Percentiles rank a stretch among this genome's conserved stretches.
phyloP scores from a whole-genome alignment of 208 protist species.

The Trypanosoma vivax region DNA sequence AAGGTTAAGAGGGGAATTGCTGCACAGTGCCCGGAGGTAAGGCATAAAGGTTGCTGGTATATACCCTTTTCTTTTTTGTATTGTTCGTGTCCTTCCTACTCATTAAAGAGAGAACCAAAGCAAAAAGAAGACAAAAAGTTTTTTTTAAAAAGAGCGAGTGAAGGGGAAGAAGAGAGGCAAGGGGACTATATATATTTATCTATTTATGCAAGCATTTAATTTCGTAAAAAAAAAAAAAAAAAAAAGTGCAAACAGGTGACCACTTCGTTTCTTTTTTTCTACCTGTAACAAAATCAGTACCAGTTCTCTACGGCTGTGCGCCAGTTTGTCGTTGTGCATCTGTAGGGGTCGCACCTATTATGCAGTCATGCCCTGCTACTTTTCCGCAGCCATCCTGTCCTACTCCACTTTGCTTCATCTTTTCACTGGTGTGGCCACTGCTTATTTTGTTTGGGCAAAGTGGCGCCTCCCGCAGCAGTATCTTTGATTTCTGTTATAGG shows the following conservation, averaged over 20 bases:
- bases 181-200: slow-evolving; percentile 11
- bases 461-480: no score
- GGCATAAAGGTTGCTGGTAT: no score
- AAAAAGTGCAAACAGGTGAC: background rate
- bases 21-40: no score
- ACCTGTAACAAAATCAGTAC: background rate
- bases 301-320: background rate
- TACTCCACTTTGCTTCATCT: slow-evolving; percentile 16
- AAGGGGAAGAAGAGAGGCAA: background rate
- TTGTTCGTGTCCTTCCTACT: no score
- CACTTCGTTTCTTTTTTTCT: slow-evolving; percentile 13
- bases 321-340: slow-evolving; percentile 7
- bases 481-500: no score
- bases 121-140: background rate
- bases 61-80: no score
- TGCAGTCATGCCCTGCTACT: background rate
- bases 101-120: background rate
- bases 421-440: background rate
- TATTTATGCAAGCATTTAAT: background rate
- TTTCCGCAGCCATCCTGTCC: background rate
- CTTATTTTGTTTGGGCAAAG: slow-evolving; percentile 9
- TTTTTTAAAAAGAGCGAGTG: background rate
- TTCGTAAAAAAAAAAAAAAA: slow-evolving; percentile 3
- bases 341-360: slow-evolving; percentile 1
- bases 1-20: no score